Percentiles rank a stretch among this genome's conserved stretches.
These are phyloP conservation scores for Alnus rubra DNA, from an alignment of 306 rosid species.

Conservation along the genomic window DNA sequence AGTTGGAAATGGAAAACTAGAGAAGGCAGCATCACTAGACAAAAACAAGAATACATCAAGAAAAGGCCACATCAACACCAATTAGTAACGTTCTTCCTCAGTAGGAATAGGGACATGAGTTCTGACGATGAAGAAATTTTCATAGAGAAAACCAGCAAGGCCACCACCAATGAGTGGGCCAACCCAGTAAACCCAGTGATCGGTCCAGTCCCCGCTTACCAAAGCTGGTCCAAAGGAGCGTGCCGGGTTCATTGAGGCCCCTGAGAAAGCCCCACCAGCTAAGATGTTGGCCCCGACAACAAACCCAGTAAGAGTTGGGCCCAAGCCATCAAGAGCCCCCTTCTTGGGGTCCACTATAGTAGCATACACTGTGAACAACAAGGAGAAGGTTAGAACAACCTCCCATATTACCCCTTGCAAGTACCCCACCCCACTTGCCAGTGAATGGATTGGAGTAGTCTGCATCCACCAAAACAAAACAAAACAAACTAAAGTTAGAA, in stretches of 20 bases:
- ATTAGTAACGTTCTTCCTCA: constrained; percentile 30
- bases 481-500: no score
- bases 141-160: constrained; percentile 76
- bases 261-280: constrained; percentile 81
- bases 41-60: no score
- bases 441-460: constrained; percentile 68
- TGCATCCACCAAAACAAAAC: constrained; percentile 16
- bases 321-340: constrained; percentile 65
- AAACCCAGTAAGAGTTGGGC: constrained; percentile 72
- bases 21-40: no score
- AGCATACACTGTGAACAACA: constrained; percentile 73
- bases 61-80: not conserved
- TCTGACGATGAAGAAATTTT: constrained; percentile 64
- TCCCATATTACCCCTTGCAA: constrained; percentile 83
- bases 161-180: constrained; percentile 94
- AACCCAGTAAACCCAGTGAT: constrained; percentile 94
- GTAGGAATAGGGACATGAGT: constrained; percentile 48
- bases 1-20: no score
- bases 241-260: constrained; percentile 90
- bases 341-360: constrained; percentile 89
- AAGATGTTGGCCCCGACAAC: constrained; percentile 85
- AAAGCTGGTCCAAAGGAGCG: constrained; percentile 91
- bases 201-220: constrained; percentile 75
- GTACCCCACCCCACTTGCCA: constrained; percentile 73
- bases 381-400: constrained; percentile 69